Evolutionary conservation across 306 rosid genomes (phyloP).

Genomic region (Casuarina equisetifolia): DNA sequence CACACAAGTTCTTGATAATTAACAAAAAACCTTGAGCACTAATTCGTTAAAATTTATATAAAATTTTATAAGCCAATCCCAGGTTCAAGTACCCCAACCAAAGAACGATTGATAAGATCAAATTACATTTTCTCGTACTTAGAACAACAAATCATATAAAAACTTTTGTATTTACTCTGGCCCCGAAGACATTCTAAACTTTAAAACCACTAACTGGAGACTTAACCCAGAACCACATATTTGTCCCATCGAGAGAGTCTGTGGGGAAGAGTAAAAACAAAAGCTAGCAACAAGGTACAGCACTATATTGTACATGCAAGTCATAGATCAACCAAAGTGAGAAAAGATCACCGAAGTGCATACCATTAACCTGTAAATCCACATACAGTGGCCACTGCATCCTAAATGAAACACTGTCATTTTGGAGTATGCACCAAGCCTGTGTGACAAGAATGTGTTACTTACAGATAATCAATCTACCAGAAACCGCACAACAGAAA

Average conservation of each 20-base stretch:
- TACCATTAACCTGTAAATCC: constrained; percentile 3
- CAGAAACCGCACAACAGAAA: neutral
- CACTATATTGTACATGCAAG: neutral
- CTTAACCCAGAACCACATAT: constrained; percentile 2
- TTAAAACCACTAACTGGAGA: neutral
- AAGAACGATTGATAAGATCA: neutral
- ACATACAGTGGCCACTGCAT: constrained; percentile 11
- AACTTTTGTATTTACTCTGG: neutral
- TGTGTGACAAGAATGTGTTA: constrained; percentile 3
- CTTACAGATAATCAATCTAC: neutral
- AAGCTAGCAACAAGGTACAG: neutral
- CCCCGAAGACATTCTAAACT: neutral
- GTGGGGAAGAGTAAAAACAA: neutral
- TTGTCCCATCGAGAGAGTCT: neutral
- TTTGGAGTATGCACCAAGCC: constrained; percentile 11
- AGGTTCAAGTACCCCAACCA: neutral
- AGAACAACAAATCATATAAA: neutral
- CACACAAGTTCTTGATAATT: neutral
- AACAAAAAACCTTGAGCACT: neutral
- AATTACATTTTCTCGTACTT: neutral
- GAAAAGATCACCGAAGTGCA: neutral
- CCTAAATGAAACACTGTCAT: constrained; percentile 13
- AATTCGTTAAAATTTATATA: neutral
- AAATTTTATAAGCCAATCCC: neutral
- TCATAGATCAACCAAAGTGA: neutral